Evolutionary conservation across 768 basidiomycete genomes (phyloP).

Genomic region (Gymnopilus dilepis): DNA sequence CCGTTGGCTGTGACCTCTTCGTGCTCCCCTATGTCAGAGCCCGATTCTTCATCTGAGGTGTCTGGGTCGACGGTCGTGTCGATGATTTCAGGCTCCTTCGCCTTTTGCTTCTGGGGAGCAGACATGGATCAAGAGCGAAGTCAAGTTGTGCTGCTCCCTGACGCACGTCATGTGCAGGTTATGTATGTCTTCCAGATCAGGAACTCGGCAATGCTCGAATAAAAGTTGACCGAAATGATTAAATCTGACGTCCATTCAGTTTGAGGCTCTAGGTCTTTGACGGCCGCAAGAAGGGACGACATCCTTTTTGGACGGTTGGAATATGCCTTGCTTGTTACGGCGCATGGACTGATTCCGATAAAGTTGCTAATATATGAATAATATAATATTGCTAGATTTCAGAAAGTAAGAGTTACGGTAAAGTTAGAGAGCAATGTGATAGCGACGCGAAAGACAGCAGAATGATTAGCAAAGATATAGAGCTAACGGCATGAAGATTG

Average conservation of each 20-base stretch:
- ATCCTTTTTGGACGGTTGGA: no score
- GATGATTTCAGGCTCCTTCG: conserved; percentile 45
- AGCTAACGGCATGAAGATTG: not conserved
- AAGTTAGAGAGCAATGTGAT: not conserved
- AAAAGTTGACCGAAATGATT: no score
- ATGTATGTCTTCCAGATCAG: conserved; percentile 3
- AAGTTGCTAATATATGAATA: no score
- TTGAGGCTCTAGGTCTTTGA: no score
- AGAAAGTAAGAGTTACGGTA: not conserved
- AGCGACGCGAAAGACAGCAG: not conserved
- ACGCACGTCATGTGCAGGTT: conserved; percentile 2
- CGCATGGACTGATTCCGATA: no score
- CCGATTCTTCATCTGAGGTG: conserved; percentile 20
- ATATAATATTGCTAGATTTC: no score
- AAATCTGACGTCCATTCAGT: no score
- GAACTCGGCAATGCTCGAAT: not conserved
- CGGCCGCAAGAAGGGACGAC: no score
- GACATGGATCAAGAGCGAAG: conserved; percentile 28
- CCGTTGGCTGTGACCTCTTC: conserved; percentile 34
- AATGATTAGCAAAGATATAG: not conserved
- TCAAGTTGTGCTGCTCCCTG: not conserved
- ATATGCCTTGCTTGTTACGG: no score
- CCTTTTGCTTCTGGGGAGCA: conserved; percentile 47
- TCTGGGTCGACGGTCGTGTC: conserved; percentile 36
- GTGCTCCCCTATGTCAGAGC: conserved; percentile 31